phyloP scores from a whole-genome alignment of 2,329 filamentous ascomycete genomes.

The Trichoderma cornu-damae region DNA sequence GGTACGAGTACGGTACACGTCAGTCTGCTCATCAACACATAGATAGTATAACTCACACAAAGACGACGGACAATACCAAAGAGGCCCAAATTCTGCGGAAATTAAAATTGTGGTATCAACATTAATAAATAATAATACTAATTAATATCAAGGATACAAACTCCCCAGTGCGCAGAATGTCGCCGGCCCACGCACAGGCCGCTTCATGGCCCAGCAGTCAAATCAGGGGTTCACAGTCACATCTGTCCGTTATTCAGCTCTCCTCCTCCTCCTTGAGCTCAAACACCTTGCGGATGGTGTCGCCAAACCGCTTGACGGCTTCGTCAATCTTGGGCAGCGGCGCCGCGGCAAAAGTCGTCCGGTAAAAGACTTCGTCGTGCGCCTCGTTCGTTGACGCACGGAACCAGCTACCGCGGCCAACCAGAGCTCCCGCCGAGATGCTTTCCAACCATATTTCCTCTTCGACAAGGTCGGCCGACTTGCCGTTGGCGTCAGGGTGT shows the following conservation, averaged over 20 bases:
- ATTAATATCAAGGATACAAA: background rate
- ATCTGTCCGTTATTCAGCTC: background rate
- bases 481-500: background rate
- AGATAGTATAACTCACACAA: too few relatives aligned
- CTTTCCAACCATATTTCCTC: slow-evolving; percentile 13
- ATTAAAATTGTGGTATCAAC: too few relatives aligned
- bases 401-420: slow-evolving; percentile 5
- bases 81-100: too few relatives aligned
- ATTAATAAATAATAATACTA: background rate
- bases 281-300: slow-evolving; percentile 1
- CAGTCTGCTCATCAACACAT: too few relatives aligned
- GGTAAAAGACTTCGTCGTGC: background rate
- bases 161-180: background rate
- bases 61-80: too few relatives aligned
- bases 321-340: slow-evolving; percentile 11
- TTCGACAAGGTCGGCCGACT: background rate
- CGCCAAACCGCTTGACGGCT: slow-evolving; percentile 2
- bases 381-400: background rate
- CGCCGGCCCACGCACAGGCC: background rate
- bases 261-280: background rate
- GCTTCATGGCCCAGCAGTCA: too few relatives aligned
- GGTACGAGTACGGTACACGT: too few relatives aligned
- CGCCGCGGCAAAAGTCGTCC: slow-evolving; percentile 11
- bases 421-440: background rate
- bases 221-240: background rate